These are phyloP conservation scores for Pseudocercospora cruenta DNA, from an alignment of 2,329 filamentous ascomycete genomes.

Conservation along the genomic window DNA sequence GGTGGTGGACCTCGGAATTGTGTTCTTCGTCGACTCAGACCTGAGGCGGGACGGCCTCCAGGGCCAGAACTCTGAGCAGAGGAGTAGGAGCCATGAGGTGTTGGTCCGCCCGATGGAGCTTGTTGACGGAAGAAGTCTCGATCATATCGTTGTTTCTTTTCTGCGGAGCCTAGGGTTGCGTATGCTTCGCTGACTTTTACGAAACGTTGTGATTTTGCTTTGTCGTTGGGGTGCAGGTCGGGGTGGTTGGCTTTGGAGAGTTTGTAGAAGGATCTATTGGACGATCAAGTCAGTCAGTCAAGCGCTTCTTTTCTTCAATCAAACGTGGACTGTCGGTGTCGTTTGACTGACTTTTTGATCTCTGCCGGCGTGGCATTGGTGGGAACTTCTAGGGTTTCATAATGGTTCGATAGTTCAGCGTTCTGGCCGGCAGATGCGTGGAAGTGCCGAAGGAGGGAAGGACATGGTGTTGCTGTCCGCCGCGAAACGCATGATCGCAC, in stretches of 20 bases:
- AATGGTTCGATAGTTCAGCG: slow-evolving; percentile 64
- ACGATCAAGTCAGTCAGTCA: neutral
- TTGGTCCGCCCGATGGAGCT: slow-evolving; percentile 32
- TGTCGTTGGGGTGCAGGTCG: slow-evolving; percentile 81
- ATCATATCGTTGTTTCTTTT: slow-evolving; percentile 82
- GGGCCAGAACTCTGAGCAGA: slow-evolving; percentile 59
- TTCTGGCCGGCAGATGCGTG: slow-evolving; percentile 24
- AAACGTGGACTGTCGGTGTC: neutral
- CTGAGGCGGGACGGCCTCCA: slow-evolving; percentile 77
- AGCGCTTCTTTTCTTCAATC: neutral
- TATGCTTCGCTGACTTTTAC: slow-evolving; percentile 47
- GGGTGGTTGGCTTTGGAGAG: slow-evolving; percentile 93
- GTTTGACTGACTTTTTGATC: slow-evolving; percentile 73
- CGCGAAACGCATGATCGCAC: slow-evolving; percentile 34
- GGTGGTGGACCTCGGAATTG: slow-evolving; percentile 85
- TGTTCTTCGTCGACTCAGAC: slow-evolving; percentile 74
- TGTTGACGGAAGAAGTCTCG: slow-evolving; percentile 59
- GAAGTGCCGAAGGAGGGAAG: slow-evolving; percentile 24
- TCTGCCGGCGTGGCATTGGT: slow-evolving; percentile 71
- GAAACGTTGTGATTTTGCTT: slow-evolving; percentile 70
- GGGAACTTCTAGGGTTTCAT: slow-evolving; percentile 77
- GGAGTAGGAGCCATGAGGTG: slow-evolving; percentile 60
- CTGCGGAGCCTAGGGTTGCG: slow-evolving; percentile 53
- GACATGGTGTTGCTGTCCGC: slow-evolving; percentile 31
- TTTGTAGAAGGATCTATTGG: slow-evolving; percentile 67